phyloP scores from a whole-genome alignment of 345 rosid genomes.

The Eucalyptus marginata region DNA sequence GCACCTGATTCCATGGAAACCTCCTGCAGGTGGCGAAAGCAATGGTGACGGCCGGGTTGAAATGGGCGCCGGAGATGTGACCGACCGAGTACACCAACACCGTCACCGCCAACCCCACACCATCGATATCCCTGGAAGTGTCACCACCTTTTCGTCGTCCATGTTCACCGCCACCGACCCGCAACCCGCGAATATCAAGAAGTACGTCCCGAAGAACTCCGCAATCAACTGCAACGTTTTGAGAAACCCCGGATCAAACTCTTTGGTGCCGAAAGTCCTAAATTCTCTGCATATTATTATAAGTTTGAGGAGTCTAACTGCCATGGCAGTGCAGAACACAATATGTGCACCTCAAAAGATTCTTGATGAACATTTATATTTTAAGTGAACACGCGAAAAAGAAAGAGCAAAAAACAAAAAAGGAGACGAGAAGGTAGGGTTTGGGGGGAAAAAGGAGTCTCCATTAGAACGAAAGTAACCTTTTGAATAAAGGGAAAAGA shows the following conservation, averaged over 20 bases:
- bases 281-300: too few relatives aligned
- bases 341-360: background rate
- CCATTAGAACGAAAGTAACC: background rate
- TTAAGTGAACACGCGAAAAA: background rate
- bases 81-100: conserved; percentile 79
- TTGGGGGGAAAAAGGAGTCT: background rate
- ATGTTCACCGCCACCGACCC: conserved; percentile 61
- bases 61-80: conserved; percentile 95
- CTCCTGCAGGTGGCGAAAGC: conserved; percentile 76
- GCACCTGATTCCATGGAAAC: conserved; percentile 72
- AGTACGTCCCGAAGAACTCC: conserved; percentile 75
- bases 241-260: background rate
- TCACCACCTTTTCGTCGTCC: conserved; percentile 47
- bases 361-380: background rate
- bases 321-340: background rate
- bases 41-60: conserved; percentile 85
- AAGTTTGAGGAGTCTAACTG: background rate
- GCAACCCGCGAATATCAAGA: conserved; percentile 86
- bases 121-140: conserved; percentile 57
- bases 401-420: background rate
- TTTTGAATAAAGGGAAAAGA: background rate
- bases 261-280: too few relatives aligned
- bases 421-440: background rate
- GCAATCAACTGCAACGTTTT: conserved; percentile 47
- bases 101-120: conserved; percentile 84